A percentile compares a stretch with the other conserved stretches of the same genome.
Evolutionary conservation across 108 stramenopile species (phyloP).

Genomic region (Pseudonitzschia pungens): DNA sequence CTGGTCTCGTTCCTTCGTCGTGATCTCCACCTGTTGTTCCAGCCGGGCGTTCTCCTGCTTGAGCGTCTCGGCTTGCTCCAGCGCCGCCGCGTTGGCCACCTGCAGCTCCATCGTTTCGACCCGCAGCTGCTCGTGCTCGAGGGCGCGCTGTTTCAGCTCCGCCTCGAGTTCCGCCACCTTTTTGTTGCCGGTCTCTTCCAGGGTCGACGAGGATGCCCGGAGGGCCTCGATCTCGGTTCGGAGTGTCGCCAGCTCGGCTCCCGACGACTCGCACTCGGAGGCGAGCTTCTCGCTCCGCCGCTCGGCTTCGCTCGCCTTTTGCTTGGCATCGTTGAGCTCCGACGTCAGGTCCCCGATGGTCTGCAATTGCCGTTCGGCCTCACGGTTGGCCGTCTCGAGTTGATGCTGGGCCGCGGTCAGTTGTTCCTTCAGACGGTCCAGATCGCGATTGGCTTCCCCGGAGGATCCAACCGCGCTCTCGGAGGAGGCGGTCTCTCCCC

Average conservation of each 20-base stretch:
- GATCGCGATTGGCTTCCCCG: neutral
- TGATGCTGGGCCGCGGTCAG: constrained; percentile 14
- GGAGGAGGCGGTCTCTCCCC: no score
- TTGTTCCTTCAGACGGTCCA: constrained; percentile 15
- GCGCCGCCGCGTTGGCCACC: neutral
- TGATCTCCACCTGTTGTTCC: neutral
- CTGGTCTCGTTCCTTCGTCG: neutral
- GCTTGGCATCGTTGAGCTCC: constrained; percentile 17
- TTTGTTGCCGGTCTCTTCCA: no score
- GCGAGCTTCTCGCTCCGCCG: constrained; percentile 7
- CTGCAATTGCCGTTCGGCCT: constrained; percentile 11
- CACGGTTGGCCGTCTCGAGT: constrained; percentile 7
- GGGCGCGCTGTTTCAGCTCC: neutral
- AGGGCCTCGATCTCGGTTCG: constrained; percentile 5
- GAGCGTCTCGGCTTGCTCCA: constrained; percentile 9
- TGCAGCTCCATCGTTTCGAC: neutral
- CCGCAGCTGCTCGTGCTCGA: neutral
- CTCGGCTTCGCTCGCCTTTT: constrained; percentile 8
- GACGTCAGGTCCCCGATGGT: constrained; percentile 11
- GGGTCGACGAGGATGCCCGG: neutral
- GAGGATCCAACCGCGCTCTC: no score
- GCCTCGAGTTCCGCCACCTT: constrained; percentile 17
- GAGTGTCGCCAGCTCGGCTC: neutral
- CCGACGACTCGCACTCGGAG: no score
- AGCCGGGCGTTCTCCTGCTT: neutral